Conservation (phyloP, 2,329 filamentous ascomycete species). For the Mollisia scopiformis region DNA sequence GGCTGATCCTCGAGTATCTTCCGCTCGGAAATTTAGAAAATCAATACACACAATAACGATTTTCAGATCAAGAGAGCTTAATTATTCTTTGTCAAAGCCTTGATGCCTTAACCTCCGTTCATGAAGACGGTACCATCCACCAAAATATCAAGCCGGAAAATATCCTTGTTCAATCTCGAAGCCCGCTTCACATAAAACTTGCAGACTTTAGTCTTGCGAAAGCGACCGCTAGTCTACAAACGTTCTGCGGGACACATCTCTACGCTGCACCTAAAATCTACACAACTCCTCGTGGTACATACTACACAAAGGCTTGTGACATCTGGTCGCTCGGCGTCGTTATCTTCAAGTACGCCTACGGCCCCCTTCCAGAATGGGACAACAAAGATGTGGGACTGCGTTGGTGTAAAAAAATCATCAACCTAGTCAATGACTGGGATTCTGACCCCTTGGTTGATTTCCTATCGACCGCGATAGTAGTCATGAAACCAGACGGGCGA, state of each 20-base stretch:
- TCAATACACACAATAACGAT: not conserved
- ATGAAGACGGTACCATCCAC: slow-evolving; percentile 10
- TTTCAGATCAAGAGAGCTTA: slow-evolving; percentile 6
- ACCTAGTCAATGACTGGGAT: not conserved
- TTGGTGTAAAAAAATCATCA: not conserved
- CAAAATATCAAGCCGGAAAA: slow-evolving; percentile 24
- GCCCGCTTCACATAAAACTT: slow-evolving; percentile 50
- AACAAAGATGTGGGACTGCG: not conserved
- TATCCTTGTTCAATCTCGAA: slow-evolving; percentile 42
- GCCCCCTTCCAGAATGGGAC: not conserved
- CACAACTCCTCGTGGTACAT: not conserved
- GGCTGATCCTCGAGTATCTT: slow-evolving; percentile 22
- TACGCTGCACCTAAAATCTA: slow-evolving; percentile 89
- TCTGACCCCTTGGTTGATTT: not conserved
- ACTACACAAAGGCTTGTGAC: not conserved
- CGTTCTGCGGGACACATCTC: slow-evolving; percentile 90
- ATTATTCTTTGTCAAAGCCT: slow-evolving; percentile 19
- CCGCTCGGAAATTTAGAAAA: slow-evolving; percentile 17
- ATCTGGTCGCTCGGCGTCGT: slow-evolving; percentile 9
- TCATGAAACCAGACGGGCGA: not conserved
- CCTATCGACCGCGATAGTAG: not conserved
- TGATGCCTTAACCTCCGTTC: slow-evolving; percentile 22
- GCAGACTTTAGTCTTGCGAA: slow-evolving; percentile 50
- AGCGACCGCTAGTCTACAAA: slow-evolving; percentile 81
- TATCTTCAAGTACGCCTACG: slow-evolving; percentile 5